Base-by-base conservation (phyloP, 2,329 filamentous ascomycete species). In the Cytospora paraplurivora region DNA sequence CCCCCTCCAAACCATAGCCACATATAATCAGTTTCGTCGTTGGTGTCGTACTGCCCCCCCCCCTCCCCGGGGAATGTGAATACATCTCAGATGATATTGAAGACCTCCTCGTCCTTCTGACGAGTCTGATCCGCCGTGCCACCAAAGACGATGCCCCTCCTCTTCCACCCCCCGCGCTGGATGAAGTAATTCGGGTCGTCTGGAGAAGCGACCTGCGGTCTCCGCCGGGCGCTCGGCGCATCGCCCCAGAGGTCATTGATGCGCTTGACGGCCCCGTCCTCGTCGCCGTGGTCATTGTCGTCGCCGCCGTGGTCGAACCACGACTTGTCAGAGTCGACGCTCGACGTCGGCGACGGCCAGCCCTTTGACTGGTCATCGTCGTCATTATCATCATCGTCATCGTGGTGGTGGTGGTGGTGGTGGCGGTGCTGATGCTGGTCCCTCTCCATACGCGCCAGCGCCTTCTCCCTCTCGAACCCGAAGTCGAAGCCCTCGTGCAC, bases 91-190 rank as follows among this genome's bases (percentile, higher is more conserved):
- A 67, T 64, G 21, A 70, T 58, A 41, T 70, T 67, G 32, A 72
- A 75, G 17, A 59, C 68, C 57, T 74, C 72, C 8, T 72, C 71
- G 21, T 71, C 71, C 33, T 64, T 65, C 4, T 69, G 70, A 58
- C 62, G 57, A 34, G 60, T 56, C 34, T 64, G 65, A 7, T 68
- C 59, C 1, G 63, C 56, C 47, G 57, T 56, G 13, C 56, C 62
- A 7, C 67, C 63, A 62, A 76, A 76, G 55, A 76, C 69, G 47
- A 76, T 75, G 27, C 72, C 75, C 5, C 72, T 66, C 21, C 75
- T 69, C 71, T 76, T 76, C 75, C 75, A 76, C 56, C 69, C 73
- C 57, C 74, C 74, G 1, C 74, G 69, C 67, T 72, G 72, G 17
- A 76, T 65, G 47, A 70, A 74, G 38, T 70, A 67, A 34, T 72